These are phyloP conservation scores for Chamaenerion angustifolium DNA, from an alignment of 345 rosid genomes.

Conservation along the genomic window DNA sequence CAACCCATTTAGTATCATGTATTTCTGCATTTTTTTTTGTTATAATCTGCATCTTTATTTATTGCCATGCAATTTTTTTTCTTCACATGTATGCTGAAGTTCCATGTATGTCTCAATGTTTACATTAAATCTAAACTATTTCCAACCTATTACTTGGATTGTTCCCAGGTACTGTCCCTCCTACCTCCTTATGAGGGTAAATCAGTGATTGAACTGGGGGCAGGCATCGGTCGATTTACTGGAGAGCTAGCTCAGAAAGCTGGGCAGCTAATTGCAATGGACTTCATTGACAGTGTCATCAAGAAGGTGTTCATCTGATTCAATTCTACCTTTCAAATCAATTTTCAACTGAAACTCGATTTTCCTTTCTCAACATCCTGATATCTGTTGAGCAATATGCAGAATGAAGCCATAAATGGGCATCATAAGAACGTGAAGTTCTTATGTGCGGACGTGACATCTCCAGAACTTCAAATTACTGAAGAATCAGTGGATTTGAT, in stretches of 20 bases:
- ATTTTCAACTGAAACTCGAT: neutral
- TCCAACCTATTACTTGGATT: neutral
- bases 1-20: too few species aligned
- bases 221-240: constrained; percentile 94
- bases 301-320: constrained; percentile 41
- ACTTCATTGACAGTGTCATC: constrained; percentile 67
- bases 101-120: too few species aligned
- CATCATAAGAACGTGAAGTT: constrained; percentile 71
- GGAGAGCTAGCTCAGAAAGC: constrained; percentile 78
- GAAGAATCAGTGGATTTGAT: constrained; percentile 64
- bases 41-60: too few species aligned
- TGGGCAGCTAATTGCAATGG: constrained; percentile 59
- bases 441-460: constrained; percentile 82
- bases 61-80: too few species aligned
- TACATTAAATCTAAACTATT: too few species aligned
- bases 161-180: constrained; percentile 53
- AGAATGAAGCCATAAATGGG: constrained; percentile 69
- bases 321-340: neutral
- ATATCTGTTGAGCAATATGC: constrained; percentile 9
- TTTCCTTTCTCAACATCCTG: too few species aligned
- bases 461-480: constrained; percentile 43
- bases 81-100: too few species aligned
- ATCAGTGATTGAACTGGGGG: constrained; percentile 76
- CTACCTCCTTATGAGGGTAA: constrained; percentile 74
- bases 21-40: too few species aligned